phyloP scores from a whole-genome alignment of 1,139 yeast species.

The Arxiozyma slooffiae region DNA sequence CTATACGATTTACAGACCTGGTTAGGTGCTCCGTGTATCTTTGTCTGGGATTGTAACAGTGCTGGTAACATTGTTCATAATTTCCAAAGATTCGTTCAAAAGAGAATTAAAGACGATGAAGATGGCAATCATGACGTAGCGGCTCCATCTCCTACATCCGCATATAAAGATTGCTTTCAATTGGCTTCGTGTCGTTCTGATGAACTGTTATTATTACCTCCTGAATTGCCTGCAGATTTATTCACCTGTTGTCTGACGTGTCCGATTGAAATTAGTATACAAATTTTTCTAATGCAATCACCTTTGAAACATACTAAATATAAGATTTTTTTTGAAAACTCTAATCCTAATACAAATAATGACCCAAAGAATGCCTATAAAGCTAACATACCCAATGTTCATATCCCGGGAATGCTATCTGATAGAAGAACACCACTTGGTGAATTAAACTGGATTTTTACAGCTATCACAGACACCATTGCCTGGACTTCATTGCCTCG shows the following conservation, averaged over 20 bases:
- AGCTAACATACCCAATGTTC: constrained; percentile 42
- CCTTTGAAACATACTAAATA: constrained; percentile 59
- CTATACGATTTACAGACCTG: constrained; percentile 88
- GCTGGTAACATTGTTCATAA: constrained; percentile 91
- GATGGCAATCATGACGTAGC: constrained; percentile 59
- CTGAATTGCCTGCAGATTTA: constrained; percentile 90
- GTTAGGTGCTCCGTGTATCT: constrained; percentile 98
- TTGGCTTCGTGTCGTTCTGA: constrained; percentile 86
- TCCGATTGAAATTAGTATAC: constrained; percentile 88
- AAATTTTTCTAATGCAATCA: constrained; percentile 84
- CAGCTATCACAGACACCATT: constrained; percentile 95
- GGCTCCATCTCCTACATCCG: constrained; percentile 47
- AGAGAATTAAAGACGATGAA: constrained; percentile 79
- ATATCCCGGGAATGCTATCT: constrained; percentile 81
- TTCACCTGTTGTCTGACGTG: constrained; percentile 93
- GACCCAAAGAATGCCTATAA: constrained; percentile 20
- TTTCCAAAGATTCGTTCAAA: constrained; percentile 82
- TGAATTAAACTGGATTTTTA: constrained; percentile 93
- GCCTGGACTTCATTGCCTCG: constrained; percentile 94
- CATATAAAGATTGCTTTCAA: constrained; percentile 79
- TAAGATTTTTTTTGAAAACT: constrained; percentile 37
- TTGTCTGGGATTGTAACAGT: constrained; percentile 87
- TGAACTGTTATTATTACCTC: constrained; percentile 85
- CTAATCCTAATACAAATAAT: constrained; percentile 17
- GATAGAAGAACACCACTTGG: constrained; percentile 94